Evolutionary conservation across 306 rosid genomes (phyloP).

Genomic region (Trifolium fragiferum): DNA sequence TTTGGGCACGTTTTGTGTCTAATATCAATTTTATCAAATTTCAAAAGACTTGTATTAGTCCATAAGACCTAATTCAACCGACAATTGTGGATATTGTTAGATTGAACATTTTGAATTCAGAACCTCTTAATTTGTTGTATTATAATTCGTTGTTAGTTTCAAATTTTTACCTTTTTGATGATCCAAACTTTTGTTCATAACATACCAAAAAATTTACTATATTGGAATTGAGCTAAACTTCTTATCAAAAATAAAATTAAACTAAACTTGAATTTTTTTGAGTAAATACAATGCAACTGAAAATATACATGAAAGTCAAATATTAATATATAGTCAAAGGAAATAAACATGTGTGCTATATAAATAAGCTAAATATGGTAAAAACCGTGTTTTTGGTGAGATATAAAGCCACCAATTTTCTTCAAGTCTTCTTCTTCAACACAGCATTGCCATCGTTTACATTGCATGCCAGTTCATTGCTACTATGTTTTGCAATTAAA

Average conservation of each 20-base stretch:
- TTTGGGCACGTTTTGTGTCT: too few relatives aligned
- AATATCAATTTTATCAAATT: too few relatives aligned
- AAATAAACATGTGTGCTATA: slow-evolving; percentile 35
- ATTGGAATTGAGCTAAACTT: not conserved
- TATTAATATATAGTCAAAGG: slow-evolving; percentile 36
- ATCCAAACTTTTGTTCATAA: too few relatives aligned
- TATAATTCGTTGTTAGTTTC: too few relatives aligned
- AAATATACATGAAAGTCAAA: slow-evolving; percentile 31
- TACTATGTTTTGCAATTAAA: not conserved
- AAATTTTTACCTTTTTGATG: too few relatives aligned
- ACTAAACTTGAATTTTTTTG: too few relatives aligned
- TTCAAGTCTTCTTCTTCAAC: slow-evolving; percentile 42
- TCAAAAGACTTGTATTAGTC: too few relatives aligned
- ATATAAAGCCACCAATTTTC: slow-evolving; percentile 47
- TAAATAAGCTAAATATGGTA: slow-evolving; percentile 37
- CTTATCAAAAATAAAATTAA: too few relatives aligned
- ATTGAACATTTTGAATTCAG: too few relatives aligned
- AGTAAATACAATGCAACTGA: not conserved
- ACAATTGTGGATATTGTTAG: too few relatives aligned
- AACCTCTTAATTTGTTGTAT: too few relatives aligned
- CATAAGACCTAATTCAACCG: too few relatives aligned
- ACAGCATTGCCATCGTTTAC: slow-evolving; percentile 36
- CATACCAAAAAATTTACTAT: not conserved
- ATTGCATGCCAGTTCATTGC: slow-evolving; percentile 50
- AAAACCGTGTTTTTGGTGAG: slow-evolving; percentile 78